phyloP scores from a whole-genome alignment of 1,284 basidiomycete species.

The Papiliotrema laurentii region DNA sequence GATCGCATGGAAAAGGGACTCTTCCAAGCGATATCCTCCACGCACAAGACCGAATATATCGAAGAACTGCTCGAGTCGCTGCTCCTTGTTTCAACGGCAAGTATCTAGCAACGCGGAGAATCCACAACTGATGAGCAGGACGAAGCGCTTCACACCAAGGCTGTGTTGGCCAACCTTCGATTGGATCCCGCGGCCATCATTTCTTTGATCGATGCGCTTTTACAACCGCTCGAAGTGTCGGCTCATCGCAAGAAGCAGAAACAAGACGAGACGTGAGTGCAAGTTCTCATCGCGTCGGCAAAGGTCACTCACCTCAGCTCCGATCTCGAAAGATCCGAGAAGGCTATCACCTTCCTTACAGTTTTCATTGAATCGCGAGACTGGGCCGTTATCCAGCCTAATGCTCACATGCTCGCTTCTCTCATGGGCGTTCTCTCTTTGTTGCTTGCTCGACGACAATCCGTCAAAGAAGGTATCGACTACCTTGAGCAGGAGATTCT shows the following conservation, averaged over 20 bases:
- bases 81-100: slow-evolving; percentile 18
- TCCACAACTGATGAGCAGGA: slow-evolving; percentile 9
- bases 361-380: slow-evolving; percentile 66
- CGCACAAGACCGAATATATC: slow-evolving; percentile 28
- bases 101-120: neutral
- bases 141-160: slow-evolving; percentile 25
- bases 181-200: slow-evolving; percentile 24
- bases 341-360: slow-evolving; percentile 56
- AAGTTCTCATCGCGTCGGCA: neutral
- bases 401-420: slow-evolving; percentile 64
- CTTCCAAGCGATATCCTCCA: slow-evolving; percentile 23
- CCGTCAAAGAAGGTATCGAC: slow-evolving; percentile 56
- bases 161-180: slow-evolving; percentile 21
- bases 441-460: slow-evolving; percentile 55
- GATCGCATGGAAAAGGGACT: slow-evolving; percentile 31
- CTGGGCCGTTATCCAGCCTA: slow-evolving; percentile 60
- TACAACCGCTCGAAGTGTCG: slow-evolving; percentile 28
- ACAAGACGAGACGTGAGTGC: slow-evolving; percentile 19
- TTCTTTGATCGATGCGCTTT: neutral
- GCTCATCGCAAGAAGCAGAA: slow-evolving; percentile 30
- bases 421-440: slow-evolving; percentile 71
- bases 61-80: slow-evolving; percentile 28
- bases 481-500: slow-evolving; percentile 85
- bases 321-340: slow-evolving; percentile 19
- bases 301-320: neutral